Base-by-base conservation (phyloP, 2,329 filamentous ascomycete genomes). In the Pseudogymnoascus sp. region DNA sequence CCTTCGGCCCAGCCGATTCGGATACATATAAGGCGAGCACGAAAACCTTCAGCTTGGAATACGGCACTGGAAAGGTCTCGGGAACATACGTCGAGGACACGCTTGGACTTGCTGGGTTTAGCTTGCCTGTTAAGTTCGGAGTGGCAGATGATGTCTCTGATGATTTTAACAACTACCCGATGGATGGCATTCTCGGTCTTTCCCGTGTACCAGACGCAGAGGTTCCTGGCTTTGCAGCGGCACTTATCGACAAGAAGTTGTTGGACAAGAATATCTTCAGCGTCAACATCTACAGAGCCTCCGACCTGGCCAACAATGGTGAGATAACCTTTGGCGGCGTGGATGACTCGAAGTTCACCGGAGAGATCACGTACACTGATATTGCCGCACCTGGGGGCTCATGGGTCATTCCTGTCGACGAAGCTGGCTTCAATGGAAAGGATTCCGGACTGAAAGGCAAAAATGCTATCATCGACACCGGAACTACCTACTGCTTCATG, bases 111-210 rank as follows among this genome's bases (percentile, higher is more conserved):
- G 88, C 85, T 2, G 84, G 83, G 14, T 77, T 92, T 64, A 81
- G 78, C 41, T 70, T 90, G 12, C 72, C 79, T 1, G 79, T 91
- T 67, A 77, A 82, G 2, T 89, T 96, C 68, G 91, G 91, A 4
- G 74, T 92, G 62, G 90, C 88, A 20, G 82, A 81, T 34, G 80
- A 80, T 22, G 89, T 89, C 1, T 91, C 89, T 1, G 74, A 83
- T 59, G 86, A 94, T 65, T 96, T 96, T 72, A 74, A 77, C 28
- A 81, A 82, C 59, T 96, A 93, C 67, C 88, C 90, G 1, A 91
- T 96, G 73, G 91, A 96, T 71, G 91, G 91, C 22, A 95, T 96
- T 57, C 76, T 96, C 2, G 91, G 91, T 3, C 75, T 96, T 22
- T 88, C 89, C 14, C 85, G 86, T 67, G 81, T 80, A 63, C 16